phyloP scores from a whole-genome alignment of 2,329 filamentous ascomycete genomes.

The Hypoxylon sp. region DNA sequence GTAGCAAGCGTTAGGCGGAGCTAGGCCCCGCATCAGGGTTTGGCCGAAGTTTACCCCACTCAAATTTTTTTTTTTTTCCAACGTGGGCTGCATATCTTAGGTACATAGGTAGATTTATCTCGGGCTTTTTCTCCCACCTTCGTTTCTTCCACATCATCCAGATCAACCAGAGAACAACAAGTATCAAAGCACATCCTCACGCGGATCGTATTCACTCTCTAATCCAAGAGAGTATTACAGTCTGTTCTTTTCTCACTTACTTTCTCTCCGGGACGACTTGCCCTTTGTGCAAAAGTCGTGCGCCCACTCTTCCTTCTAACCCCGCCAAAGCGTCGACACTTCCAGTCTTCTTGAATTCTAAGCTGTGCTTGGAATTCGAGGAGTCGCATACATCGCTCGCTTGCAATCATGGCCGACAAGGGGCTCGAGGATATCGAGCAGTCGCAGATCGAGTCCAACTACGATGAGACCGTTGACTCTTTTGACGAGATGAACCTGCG shows the following conservation, averaged over 20 bases:
- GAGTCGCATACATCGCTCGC: slow-evolving; percentile 58
- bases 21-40: slow-evolving; percentile 37
- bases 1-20: slow-evolving; percentile 15
- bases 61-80: slow-evolving; percentile 46
- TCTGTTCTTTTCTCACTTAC: slow-evolving; percentile 39
- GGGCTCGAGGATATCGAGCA: slow-evolving; percentile 83
- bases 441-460: slow-evolving; percentile 99
- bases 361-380: slow-evolving; percentile 81
- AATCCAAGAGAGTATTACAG: slow-evolving; percentile 41
- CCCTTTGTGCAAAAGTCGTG: slow-evolving; percentile 39
- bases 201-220: slow-evolving; percentile 40
- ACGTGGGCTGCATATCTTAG: slow-evolving; percentile 20
- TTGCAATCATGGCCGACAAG: slow-evolving; percentile 99
- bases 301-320: slow-evolving; percentile 40
- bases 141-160: slow-evolving; percentile 37
- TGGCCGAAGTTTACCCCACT: slow-evolving; percentile 44
- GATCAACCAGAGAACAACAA: slow-evolving; percentile 30
- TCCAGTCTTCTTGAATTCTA: slow-evolving; percentile 70
- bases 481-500: slow-evolving; percentile 99
- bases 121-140: slow-evolving; percentile 39
- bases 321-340: slow-evolving; percentile 50
- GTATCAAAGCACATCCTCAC: slow-evolving; percentile 16
- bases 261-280: slow-evolving; percentile 40
- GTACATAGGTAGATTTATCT: no score
- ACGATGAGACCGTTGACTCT: slow-evolving; percentile 99